These are phyloP conservation scores for Hypoxylon cercidicola DNA, from an alignment of 495 filamentous ascomycete species.

Conservation along the genomic window DNA sequence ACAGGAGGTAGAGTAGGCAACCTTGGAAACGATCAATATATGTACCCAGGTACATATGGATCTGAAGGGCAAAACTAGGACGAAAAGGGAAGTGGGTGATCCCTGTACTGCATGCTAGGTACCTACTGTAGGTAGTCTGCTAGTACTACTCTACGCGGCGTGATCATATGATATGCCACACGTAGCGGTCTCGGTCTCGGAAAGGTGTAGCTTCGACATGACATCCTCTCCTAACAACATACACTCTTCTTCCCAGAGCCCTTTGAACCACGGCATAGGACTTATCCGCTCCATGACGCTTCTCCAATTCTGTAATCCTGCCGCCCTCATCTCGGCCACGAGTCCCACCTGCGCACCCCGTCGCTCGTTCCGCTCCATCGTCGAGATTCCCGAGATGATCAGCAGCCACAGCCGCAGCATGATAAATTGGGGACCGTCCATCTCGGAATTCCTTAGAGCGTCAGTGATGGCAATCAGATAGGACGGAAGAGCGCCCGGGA, in stretches of 20 bases:
- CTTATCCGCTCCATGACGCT: conserved; percentile 21
- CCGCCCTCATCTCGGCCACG: conserved; percentile 23
- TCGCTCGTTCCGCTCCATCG: conserved; percentile 19
- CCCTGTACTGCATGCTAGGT: conserved; percentile 20
- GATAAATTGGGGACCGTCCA: conserved; percentile 3
- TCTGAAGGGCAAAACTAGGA: conserved; percentile 18
- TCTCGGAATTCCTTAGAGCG: conserved; percentile 17
- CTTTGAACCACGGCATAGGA: conserved; percentile 25
- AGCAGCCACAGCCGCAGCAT: conserved; percentile 25
- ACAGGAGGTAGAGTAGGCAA: conserved; percentile 5
- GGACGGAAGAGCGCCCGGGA: conserved; percentile 18
- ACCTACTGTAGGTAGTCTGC: conserved; percentile 2
- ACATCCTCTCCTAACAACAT: conserved; percentile 27
- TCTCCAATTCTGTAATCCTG: conserved; percentile 23
- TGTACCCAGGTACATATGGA: conserved; percentile 12
- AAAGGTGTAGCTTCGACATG: conserved; percentile 17
- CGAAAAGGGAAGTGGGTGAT: conserved; percentile 25
- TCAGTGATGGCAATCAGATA: conserved; percentile 21
- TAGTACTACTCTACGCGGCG: conserved; percentile 5
- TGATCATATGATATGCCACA: conserved; percentile 7
- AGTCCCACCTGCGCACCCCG: conserved; percentile 18
- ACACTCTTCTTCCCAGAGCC: conserved; percentile 27
- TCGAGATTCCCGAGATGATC: conserved; percentile 18
- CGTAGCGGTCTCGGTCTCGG: conserved; percentile 15
- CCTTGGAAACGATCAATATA: conserved; percentile 19